Evolutionary conservation across 257 asterid species (phyloP).

Genomic region (Solanum habrochaites): DNA sequence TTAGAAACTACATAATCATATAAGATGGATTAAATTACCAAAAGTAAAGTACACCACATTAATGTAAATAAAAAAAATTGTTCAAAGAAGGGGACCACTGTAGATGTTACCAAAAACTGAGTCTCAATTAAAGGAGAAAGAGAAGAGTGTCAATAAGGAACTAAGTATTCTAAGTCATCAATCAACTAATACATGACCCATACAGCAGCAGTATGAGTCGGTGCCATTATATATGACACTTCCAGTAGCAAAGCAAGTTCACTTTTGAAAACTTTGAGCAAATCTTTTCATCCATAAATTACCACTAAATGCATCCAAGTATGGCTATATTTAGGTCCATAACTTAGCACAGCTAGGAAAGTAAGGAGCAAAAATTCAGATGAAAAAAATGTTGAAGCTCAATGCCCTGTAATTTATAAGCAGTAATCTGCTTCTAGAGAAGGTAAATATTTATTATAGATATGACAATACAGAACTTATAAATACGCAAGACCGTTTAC

Average conservation of each 20-base stretch:
- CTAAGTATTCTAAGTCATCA: not conserved
- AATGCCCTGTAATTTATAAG: not conserved
- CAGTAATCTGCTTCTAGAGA: not conserved
- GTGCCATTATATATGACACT: not conserved
- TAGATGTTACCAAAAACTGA: not conserved
- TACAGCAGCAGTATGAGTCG: not conserved
- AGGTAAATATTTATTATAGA: not conserved
- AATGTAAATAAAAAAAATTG: not conserved
- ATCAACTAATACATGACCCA: not conserved
- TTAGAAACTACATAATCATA: not conserved
- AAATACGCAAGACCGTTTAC: not conserved
- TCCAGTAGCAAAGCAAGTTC: not conserved
- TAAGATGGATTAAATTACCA: not conserved
- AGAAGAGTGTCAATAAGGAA: not conserved
- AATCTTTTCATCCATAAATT: not conserved
- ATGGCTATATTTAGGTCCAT: not conserved
- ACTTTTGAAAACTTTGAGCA: not conserved
- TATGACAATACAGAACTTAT: not conserved
- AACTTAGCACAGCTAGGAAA: not conserved
- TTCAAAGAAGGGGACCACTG: not conserved
- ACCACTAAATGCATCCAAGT: not conserved
- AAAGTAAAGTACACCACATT: not conserved
- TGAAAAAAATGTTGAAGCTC: not conserved
- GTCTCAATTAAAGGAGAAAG: not conserved
- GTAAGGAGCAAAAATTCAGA: not conserved